Percentiles rank a stretch among this genome's conserved stretches.
These are phyloP conservation scores for Wickerhamiella australiensis DNA, from an alignment of 805 yeast species.

Conservation along the genomic window DNA sequence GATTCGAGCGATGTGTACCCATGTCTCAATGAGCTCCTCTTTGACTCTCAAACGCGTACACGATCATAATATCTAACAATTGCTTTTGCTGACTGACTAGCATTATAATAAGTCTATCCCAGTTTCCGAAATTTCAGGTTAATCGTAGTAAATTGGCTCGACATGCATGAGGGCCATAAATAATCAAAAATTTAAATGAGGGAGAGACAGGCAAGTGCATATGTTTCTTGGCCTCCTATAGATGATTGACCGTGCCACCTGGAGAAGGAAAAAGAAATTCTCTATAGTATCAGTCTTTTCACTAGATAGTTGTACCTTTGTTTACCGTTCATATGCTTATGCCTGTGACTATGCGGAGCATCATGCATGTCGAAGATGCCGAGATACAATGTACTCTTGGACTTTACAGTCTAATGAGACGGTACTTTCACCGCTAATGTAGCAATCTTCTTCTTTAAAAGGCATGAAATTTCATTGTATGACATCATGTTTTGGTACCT, in stretches of 20 bases:
- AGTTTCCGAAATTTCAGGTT: neutral
- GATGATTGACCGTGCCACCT: too few species aligned
- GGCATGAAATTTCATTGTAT: neutral
- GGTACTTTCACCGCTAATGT: neutral
- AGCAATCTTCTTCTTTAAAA: neutral
- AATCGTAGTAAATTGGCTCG: too few species aligned
- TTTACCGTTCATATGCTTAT: neutral
- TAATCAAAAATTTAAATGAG: neutral
- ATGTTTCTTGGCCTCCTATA: too few species aligned
- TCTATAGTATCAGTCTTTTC: too few species aligned
- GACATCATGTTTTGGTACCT: neutral
- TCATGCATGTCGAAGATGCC: slow-evolving; percentile 1
- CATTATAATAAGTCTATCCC: neutral
- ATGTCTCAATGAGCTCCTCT: too few species aligned
- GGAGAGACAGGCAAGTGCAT: too few species aligned
- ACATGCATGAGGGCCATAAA: neutral
- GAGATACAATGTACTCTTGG: neutral
- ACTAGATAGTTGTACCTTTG: neutral
- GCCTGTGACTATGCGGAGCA: neutral
- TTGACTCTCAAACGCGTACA: too few species aligned
- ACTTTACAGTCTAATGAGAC: neutral
- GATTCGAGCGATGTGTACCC: too few species aligned
- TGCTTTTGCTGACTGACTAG: neutral
- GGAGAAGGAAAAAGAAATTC: too few species aligned
- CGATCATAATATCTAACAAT: too few species aligned